These are phyloP conservation scores for Penicillium sp. DNA, from an alignment of 2,329 filamentous ascomycete species.

Conservation along the genomic window DNA sequence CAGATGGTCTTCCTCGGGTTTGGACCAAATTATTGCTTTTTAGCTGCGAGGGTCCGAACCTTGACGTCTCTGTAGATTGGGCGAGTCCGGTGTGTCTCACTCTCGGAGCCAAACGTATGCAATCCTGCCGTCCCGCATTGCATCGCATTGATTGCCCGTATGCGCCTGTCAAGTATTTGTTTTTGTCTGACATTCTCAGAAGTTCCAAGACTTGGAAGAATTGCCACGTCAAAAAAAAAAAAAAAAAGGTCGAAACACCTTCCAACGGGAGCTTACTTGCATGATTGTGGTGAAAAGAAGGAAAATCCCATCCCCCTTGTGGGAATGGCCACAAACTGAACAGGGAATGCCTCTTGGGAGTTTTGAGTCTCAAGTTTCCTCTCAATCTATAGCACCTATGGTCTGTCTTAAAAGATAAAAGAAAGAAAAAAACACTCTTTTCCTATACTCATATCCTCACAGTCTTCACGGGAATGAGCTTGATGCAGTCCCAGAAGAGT, in stretches of 20 bases:
- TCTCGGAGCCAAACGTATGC: constrained; percentile 27
- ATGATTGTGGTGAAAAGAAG: background rate
- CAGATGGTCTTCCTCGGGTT: constrained; percentile 24
- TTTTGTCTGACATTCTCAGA: too few relatives aligned
- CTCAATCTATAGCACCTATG: too few relatives aligned
- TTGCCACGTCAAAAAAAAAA: constrained; percentile 4
- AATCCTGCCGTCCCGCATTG: constrained; percentile 28
- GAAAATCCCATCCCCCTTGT: too few relatives aligned
- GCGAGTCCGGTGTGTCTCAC: constrained; percentile 25
- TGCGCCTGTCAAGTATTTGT: too few relatives aligned
- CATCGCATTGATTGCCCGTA: constrained; percentile 24
- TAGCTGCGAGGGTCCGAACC: constrained; percentile 24
- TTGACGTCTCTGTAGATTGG: constrained; percentile 1
- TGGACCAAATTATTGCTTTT: constrained; percentile 15
- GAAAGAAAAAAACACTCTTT: too few relatives aligned
- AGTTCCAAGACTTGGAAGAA: too few relatives aligned
- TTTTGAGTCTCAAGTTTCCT: too few relatives aligned
- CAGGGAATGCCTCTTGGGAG: too few relatives aligned
- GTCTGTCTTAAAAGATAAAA: too few relatives aligned
- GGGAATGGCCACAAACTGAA: too few relatives aligned
- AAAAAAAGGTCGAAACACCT: background rate
- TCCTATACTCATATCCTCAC: background rate
- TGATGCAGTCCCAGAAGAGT: background rate
- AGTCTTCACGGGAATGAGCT: background rate
- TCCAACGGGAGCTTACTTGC: constrained; percentile 1